Conservation (phyloP, 805 yeast genomes). For the Jamesozyma spencerorum region DNA sequence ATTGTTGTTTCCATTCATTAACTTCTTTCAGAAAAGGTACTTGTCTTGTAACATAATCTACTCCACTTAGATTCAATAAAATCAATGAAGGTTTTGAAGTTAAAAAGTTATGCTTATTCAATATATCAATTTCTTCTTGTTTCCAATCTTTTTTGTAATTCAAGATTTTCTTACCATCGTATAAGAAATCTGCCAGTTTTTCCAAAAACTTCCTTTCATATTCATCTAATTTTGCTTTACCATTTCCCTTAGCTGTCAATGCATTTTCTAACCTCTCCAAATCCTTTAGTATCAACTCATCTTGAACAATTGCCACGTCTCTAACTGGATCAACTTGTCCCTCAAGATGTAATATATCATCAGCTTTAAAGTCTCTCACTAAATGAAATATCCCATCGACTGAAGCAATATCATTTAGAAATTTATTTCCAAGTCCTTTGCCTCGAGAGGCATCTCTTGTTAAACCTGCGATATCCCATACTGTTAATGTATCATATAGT, state of each 20-base stretch:
- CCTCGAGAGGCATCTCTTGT: slow-evolving; percentile 78
- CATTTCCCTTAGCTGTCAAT: slow-evolving; percentile 35
- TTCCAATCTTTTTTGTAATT: slow-evolving; percentile 56
- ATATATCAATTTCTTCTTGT: slow-evolving; percentile 51
- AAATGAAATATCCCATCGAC: slow-evolving; percentile 79
- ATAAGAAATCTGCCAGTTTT: slow-evolving; percentile 39
- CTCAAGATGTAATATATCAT: slow-evolving; percentile 70
- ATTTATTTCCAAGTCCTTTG: slow-evolving; percentile 76
- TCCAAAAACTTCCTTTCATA: slow-evolving; percentile 38
- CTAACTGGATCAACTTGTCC: slow-evolving; percentile 63
- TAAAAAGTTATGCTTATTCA: slow-evolving; percentile 62
- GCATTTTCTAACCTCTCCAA: slow-evolving; percentile 56
- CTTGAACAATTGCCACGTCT: slow-evolving; percentile 66
- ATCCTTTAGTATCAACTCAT: slow-evolving; percentile 71
- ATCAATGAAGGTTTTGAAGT: slow-evolving; percentile 87
- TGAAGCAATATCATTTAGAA: slow-evolving; percentile 65
- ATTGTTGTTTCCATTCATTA: slow-evolving; percentile 56
- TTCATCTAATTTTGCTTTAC: slow-evolving; percentile 37
- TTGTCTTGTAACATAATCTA: slow-evolving; percentile 45
- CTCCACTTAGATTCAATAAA: slow-evolving; percentile 61
- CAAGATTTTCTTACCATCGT: slow-evolving; percentile 46
- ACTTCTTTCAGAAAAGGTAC: slow-evolving; percentile 47
- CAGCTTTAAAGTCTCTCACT: slow-evolving; percentile 65
- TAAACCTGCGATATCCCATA: slow-evolving; percentile 75
- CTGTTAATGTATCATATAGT: slow-evolving; percentile 59